Evolutionary conservation across 345 rosid genomes (phyloP), one percentile per base, ranked within the genome.

Genomic region (Isatis tinctoria): DNA sequence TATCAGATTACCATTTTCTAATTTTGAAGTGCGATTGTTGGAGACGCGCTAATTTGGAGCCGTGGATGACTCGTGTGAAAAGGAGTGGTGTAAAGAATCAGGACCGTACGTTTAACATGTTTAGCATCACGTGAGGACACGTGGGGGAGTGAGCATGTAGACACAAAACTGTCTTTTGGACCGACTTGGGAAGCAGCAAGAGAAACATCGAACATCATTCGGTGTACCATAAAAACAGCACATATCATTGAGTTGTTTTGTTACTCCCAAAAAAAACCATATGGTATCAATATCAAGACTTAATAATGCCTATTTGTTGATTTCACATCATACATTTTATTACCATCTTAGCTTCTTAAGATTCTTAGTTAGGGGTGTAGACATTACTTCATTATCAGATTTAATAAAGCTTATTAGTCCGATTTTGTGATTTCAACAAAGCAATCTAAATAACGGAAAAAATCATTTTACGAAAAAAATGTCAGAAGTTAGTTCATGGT

Each of bases 61-160:
- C 64, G 52, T 63, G n/a, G 75, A 63, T 45, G 35, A 70, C 26
- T 70, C 65, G 66, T 54, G 75, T 69, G 75, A 47, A 69, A 41
- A 54, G 8, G 36, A 26, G 60, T 17, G 43, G 39, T 53, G 4
- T 27, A 63, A 52, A 43, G 28, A 37, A 70, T 57, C 61, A 36
- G 33, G 37, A 57, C 80, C 71, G 80, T 20, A 68, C 53, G 60
- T 69, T 28, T 1, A 76, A 56, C 14, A 14, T 84, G 60, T 69
- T 28, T 1, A 74, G 52, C 14, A 14, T 84, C 93, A 91, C 91
- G 83, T 89, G 97, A 65, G 52, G 17, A 84, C 97, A 89, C 80
- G 91, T 91, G 97, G 69, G 97, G 67, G 47, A 8, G 60, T 68
- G 33, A 76, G 79, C 72, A 67, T 43, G 59, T 68, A 78, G 82